These are phyloP conservation scores for Royoungia palumana DNA, from an alignment of 768 basidiomycete species.

Conservation along the genomic window DNA sequence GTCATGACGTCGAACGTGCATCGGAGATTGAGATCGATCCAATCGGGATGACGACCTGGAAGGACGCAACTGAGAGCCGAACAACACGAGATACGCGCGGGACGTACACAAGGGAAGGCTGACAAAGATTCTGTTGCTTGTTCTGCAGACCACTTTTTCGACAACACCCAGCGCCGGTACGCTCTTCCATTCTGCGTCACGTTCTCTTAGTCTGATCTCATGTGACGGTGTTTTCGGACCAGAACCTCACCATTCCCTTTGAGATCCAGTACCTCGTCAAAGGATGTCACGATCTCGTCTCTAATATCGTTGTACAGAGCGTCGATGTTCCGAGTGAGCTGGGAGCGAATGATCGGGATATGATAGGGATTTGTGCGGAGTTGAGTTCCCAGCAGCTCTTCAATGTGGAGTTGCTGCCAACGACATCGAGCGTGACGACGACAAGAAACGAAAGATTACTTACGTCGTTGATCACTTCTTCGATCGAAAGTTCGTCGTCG, in stretches of 20 bases:
- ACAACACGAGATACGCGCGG: neutral
- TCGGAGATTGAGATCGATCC: slow-evolving; percentile 21
- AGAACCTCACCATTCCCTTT: slow-evolving; percentile 8
- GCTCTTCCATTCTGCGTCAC: slow-evolving; percentile 37
- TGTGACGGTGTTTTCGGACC: too few species aligned
- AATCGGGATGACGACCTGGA: slow-evolving; percentile 4
- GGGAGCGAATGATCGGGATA: slow-evolving; percentile 21
- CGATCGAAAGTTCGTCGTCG: slow-evolving; percentile 33
- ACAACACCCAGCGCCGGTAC: slow-evolving; percentile 25
- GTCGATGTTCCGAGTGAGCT: slow-evolving; percentile 38
- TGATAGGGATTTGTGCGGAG: slow-evolving; percentile 29
- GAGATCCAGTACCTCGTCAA: slow-evolving; percentile 36
- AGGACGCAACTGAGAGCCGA: neutral
- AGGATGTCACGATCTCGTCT: slow-evolving; percentile 42
- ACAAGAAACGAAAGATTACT: neutral
- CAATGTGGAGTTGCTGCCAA: slow-evolving; percentile 34
- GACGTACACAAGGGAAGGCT: slow-evolving; percentile 45
- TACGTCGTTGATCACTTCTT: slow-evolving; percentile 31
- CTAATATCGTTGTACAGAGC: slow-evolving; percentile 38
- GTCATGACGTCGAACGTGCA: slow-evolving; percentile 27
- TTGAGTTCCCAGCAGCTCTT: slow-evolving; percentile 37
- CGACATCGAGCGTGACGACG: neutral
- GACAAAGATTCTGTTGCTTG: slow-evolving; percentile 46
- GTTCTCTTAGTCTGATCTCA: neutral
- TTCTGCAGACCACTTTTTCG: slow-evolving; percentile 37